Conservation (phyloP, 1,284 basidiomycete genomes). For the Coniferiporia sulphurascens region DNA sequence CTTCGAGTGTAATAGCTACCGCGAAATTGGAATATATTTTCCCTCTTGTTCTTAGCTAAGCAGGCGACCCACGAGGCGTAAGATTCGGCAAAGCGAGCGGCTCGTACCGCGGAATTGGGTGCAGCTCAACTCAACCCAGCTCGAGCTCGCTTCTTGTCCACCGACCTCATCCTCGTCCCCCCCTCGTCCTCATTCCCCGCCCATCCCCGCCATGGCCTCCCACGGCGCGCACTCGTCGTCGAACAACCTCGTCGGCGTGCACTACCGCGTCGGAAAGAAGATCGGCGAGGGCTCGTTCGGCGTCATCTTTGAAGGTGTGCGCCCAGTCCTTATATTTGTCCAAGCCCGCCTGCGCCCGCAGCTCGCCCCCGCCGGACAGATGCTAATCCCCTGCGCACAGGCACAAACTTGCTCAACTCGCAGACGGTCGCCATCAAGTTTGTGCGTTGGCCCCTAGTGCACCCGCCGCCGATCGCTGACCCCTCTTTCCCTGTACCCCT, state of each 20-base stretch:
- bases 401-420: conserved; percentile 91
- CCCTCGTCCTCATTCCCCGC: conserved; percentile 13
- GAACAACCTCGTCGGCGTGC: conserved; percentile 68
- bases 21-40: not conserved
- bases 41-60: not conserved
- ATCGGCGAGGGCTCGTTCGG: conserved; percentile 89
- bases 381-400: conserved; percentile 34
- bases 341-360: not conserved
- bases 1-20: not conserved
- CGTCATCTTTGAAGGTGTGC: conserved; percentile 90
- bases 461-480: not conserved
- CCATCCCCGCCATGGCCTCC: conserved; percentile 27
- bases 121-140: not conserved
- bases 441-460: conserved; percentile 47
- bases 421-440: conserved; percentile 98
- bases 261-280: conserved; percentile 84
- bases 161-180: conserved; percentile 7
- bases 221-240: conserved; percentile 40
- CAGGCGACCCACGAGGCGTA: not conserved
- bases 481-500: conserved; percentile 1
- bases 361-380: not conserved
- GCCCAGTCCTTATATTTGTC: conserved; percentile 8
- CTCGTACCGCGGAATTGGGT: not conserved
- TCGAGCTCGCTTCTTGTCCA: not conserved
- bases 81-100: not conserved